A percentile compares a stretch with the other conserved stretches of the same genome.
phyloP scores from a whole-genome alignment of 306 rosid genomes.

The Inga oerstediana region DNA sequence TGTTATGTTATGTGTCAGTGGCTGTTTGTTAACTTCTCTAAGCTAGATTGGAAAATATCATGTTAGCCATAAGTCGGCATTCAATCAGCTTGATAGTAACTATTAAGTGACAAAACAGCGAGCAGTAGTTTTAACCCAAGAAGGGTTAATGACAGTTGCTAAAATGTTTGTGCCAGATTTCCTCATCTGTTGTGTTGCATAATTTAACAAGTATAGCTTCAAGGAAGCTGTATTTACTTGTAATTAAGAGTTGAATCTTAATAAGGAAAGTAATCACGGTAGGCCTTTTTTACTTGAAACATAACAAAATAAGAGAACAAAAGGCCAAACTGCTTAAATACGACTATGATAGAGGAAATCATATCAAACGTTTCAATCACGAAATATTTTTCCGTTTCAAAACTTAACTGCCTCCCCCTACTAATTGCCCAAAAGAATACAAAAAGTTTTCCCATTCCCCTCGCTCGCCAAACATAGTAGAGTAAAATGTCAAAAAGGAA shows the following conservation, averaged over 20 bases:
- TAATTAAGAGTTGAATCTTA: neutral
- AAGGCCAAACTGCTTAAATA: neutral
- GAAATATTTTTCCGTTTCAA: slow-evolving; percentile 9
- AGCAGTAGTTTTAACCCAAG: neutral
- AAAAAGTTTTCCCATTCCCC: slow-evolving; percentile 5
- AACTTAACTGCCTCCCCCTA: slow-evolving; percentile 3
- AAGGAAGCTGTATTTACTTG: neutral
- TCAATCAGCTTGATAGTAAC: slow-evolving; percentile 18
- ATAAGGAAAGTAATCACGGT: neutral
- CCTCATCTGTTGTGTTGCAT: neutral
- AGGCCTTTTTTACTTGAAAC: neutral
- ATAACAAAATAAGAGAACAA: neutral
- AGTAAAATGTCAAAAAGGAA: too few relatives aligned
- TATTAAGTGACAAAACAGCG: neutral
- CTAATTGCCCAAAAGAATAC: neutral
- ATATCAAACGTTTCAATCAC: slow-evolving; percentile 3
- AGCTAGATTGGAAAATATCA: slow-evolving; percentile 6
- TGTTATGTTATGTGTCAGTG: neutral
- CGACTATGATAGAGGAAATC: slow-evolving; percentile 17
- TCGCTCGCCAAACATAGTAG: neutral
- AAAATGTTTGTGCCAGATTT: slow-evolving; percentile 1
- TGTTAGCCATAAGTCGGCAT: slow-evolving; percentile 2
- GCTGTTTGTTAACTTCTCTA: slow-evolving; percentile 20
- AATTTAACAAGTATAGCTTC: slow-evolving; percentile 3
- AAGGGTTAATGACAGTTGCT: neutral